These are phyloP conservation scores for Thelonectria blattea DNA, from an alignment of 2,329 filamentous ascomycete genomes.

Conservation along the genomic window DNA sequence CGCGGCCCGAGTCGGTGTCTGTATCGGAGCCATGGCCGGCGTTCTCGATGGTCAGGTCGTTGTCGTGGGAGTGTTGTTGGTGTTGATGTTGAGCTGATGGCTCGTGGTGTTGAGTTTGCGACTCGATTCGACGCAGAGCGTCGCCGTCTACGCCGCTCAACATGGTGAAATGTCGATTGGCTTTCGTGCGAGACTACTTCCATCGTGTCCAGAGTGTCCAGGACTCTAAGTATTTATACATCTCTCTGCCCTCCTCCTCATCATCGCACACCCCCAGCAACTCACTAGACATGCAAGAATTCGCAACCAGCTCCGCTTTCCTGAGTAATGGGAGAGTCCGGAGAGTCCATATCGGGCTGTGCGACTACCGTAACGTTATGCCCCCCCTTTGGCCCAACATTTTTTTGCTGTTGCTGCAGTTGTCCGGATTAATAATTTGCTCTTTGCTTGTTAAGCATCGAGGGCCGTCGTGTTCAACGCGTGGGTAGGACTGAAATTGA, in stretches of 20 bases:
- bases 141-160: conserved; percentile 43
- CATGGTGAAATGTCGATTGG: conserved; percentile 35
- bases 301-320: background rate
- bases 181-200: background rate
- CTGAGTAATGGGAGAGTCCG: background rate
- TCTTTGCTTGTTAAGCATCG: background rate
- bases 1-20: conserved; percentile 24
- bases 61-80: conserved; percentile 15
- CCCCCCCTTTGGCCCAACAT: no score
- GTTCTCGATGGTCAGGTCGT: conserved; percentile 9
- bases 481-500: no score
- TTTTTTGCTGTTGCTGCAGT: background rate
- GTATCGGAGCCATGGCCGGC: conserved; percentile 26
- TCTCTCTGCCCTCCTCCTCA: background rate
- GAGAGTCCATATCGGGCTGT: background rate
- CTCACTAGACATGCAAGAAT: background rate
- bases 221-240: background rate
- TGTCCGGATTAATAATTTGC: background rate
- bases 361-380: background rate
- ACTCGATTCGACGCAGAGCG: conserved; percentile 42
- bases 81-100: conserved; percentile 9
- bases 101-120: conserved; percentile 28
- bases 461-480: background rate
- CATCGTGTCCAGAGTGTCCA: background rate
- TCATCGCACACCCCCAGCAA: background rate